Percentiles rank a stretch among this genome's conserved stretches.
phyloP scores from a whole-genome alignment of 2,329 filamentous ascomycete genomes.

The Tolypocladium paradoxum region DNA sequence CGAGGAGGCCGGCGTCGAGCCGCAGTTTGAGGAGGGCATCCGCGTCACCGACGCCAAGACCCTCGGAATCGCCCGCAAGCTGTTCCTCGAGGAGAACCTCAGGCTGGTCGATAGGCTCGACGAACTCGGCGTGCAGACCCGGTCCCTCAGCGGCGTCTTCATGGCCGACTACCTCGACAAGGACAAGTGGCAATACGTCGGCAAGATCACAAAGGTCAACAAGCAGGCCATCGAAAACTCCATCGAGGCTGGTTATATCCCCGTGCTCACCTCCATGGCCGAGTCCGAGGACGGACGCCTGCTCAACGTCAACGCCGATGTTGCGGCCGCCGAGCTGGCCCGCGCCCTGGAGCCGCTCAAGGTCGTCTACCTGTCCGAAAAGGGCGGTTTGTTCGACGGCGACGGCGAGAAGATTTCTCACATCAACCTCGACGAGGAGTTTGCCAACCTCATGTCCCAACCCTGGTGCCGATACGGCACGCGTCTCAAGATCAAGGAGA shows the following conservation, averaged over 20 bases:
- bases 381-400: conserved; percentile 90
- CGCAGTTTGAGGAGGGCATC: conserved; percentile 93
- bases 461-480: conserved; percentile 94
- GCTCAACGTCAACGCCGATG: conserved; percentile 95
- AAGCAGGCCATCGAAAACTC: conserved; percentile 82
- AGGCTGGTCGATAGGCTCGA: conserved; percentile 85
- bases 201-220: conserved; percentile 89
- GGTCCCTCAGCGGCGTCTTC: conserved; percentile 86
- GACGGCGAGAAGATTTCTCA: conserved; percentile 91
- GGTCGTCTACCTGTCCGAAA: conserved; percentile 97
- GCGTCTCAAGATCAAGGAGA: conserved; percentile 92
- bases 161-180: conserved; percentile 91
- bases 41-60: conserved; percentile 94
- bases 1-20: conserved; percentile 83
- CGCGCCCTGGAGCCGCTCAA: conserved; percentile 84
- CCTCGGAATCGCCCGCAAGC: conserved; percentile 75
- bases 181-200: conserved; percentile 91
- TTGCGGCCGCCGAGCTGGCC: conserved; percentile 87
- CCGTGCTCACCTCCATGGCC: conserved; percentile 92
- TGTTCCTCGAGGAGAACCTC: conserved; percentile 93
- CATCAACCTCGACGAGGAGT: conserved; percentile 97
- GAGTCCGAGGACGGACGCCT: conserved; percentile 86
- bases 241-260: conserved; percentile 82
- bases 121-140: conserved; percentile 76
- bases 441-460: conserved; percentile 82